Base-by-base conservation (phyloP, 2,329 filamentous ascomycete genomes). In the Aspergillus uvarum region DNA sequence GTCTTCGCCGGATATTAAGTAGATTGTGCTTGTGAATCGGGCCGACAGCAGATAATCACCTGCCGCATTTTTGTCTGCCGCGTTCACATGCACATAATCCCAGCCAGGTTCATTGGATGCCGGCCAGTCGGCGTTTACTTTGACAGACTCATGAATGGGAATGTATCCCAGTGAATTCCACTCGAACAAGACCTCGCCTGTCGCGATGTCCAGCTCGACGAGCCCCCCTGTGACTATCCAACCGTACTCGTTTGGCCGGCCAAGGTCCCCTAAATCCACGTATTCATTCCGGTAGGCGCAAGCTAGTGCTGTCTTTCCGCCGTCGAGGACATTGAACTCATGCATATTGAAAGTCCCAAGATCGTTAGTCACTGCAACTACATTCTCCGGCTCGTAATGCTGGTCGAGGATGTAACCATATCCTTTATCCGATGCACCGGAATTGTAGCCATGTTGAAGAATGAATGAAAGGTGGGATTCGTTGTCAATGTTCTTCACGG, bases 401-500 rank as follows among this genome's bases (percentile, higher is more conserved):
- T 77, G 72, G 64, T 83, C 76, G 72, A 83, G 72, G 59, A 83
- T 79, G 38, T 81, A 73, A 42, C 79, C 80, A 63, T 77, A 75
- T 4, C 81, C 81, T 58, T 79, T 77, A 29, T 78, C 77, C 4
- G 57, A 55, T 54, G 77, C 59, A 21, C 61, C 78, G 21, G 77
- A 61, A 6, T 65, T 59, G 63, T 68, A 71, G 11, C 32, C 59
- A 54, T 59, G 60, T 29, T 70, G 66, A 26, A 73, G 70, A 66
- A 81, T 82, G 65, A 80, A 82, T 58, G 80, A 83, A 21, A 84
- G 64, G 64, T 82, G 77, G 29, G 77, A 68, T 49, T 74, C 69
- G 21, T 76, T 76, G 53, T 79, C 74, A 65, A 81, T 81, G 51
- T 70, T 69, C 59, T 72, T 66, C 55, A 79, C 81, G 31, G 79